Evolutionary conservation across 2,329 filamentous ascomycete genomes (phyloP), one percentile per base, ranked within the genome.

Genomic region (Pseudopithomyces chartarum): DNA sequence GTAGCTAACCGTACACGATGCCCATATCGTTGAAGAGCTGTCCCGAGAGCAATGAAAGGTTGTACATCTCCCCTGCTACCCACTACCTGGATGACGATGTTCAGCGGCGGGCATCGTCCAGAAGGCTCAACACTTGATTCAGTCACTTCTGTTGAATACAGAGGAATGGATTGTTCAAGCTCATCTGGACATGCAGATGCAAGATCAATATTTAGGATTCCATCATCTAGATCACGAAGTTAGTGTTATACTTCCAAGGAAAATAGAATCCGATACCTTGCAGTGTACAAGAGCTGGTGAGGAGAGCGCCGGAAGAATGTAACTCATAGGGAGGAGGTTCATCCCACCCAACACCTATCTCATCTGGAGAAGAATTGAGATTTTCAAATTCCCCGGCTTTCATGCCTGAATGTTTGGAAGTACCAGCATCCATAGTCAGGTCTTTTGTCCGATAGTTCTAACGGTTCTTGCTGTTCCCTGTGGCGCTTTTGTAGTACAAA

Each of bases 41-140:
- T 79, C 0, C 82, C 85, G 1, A 87, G 74, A 0, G 84, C 82
- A 48, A 87, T 73, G 53, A 87, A 87, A 0, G 85, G 85, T 53
- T 87, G 85, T 1, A 85, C 81, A 64, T 85, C 83, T 2, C 83
- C 83, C 10, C 80, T 74, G 6, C 74, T 78, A n/a, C 80, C 80
- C 0, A 85, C 82, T 4, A 84, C 80, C 53, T 84, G 82, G 50
- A 85, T 82, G 3, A 84, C 81, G 36, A 85, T 79, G 53, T 84
- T 85, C 36, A 84, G 45, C 11, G 19, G 43, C n/a, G 20, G 33
- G 10, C 36, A 22, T 19, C 38, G 39, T 3, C 15, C 33, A 7
- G 33, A 22, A 11, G 17, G 8, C 6, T 20, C 15, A 5, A 22
- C 4, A 2, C 3, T 3, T 23, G 23, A 12, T 17, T 19, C 36